Evolutionary conservation across 2,329 filamentous ascomycete species (phyloP), one percentile per base, ranked within the genome.

Genomic region (Aspergillus luchuensis): DNA sequence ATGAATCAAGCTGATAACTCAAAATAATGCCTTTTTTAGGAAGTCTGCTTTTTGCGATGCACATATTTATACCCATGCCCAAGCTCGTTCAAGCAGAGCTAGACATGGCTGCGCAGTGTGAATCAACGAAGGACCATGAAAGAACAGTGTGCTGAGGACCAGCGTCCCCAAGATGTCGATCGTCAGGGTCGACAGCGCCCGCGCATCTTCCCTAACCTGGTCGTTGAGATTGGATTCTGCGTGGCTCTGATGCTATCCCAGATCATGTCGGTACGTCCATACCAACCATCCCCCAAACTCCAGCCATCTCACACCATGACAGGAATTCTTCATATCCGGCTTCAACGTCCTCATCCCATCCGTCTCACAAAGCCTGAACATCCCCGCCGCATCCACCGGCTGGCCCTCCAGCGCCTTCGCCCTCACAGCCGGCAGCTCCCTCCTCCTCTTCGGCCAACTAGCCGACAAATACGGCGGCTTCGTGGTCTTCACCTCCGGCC

Each of bases 291-390:
- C n/a, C 3, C 39, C 8, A 5, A 13, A 5, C 30, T 13, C 1
- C 4, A 19, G 33, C 11, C 33, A 36, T 15, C 33, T 36, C 11
- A 36, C 33, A 36, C 10, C 4, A 36, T 36, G 33, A 11, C 61
- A 86, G 81, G 90, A 93, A 77, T 93, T 89, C 75, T 90, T 89
- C 71, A 84, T 94, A 53, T 90, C 88, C 50, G 91, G 91, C 36
- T 95, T 93, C 69, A 86, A 82, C 60, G 78, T 87, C 60, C 76
- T 94, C 25, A 75, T 93, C 0, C 91, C 91, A 1, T 85, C 85
- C 0, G 74, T 95, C 2, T 80, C 86, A 8, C 71, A 75, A 11
- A 82, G 85, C 1, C 81, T 95, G 3, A 57, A 85, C 41, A 92
- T 95, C 43, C 85, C 90, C 0, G 82, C 87, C 47, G 84, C 87